Percentiles rank a stretch among this genome's conserved stretches.
phyloP scores from a whole-genome alignment of 208 protist species.

The Crithidia brevicula region DNA sequence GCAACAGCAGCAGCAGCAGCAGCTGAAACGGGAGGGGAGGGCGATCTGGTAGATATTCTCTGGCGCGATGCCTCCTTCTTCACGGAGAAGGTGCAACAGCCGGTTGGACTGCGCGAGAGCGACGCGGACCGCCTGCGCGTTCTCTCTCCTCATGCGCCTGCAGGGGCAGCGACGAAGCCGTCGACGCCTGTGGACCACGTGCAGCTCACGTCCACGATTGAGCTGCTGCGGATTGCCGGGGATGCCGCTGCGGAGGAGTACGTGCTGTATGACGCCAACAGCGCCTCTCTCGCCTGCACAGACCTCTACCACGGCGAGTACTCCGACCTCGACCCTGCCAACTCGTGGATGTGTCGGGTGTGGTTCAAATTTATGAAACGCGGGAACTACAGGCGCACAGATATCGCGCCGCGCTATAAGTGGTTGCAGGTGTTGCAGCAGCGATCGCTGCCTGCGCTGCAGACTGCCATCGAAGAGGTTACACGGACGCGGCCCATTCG shows the following conservation, averaged over 20 bases:
- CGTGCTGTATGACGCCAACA: constrained; percentile 70
- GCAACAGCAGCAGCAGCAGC: constrained; percentile 1
- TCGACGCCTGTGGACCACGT: constrained; percentile 21
- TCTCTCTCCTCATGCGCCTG: constrained; percentile 16
- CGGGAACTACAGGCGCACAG: constrained; percentile 78
- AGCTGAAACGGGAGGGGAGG: background rate
- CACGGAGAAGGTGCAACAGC: constrained; percentile 10
- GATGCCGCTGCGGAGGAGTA: constrained; percentile 78
- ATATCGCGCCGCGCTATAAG: constrained; percentile 74
- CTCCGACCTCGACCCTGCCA: constrained; percentile 83
- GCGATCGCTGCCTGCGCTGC: constrained; percentile 43
- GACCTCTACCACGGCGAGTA: constrained; percentile 88
- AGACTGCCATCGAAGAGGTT: constrained; percentile 53
- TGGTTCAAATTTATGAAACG: constrained; percentile 91
- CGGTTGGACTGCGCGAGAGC: constrained; percentile 41
- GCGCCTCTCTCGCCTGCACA: constrained; percentile 62
- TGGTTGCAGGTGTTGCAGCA: constrained; percentile 67
- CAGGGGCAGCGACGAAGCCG: background rate
- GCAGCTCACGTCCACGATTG: constrained; percentile 63
- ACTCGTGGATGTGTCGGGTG: constrained; percentile 89
- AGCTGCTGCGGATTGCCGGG: constrained; percentile 65
- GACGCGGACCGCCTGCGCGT: constrained; percentile 44
- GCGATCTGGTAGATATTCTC: constrained; percentile 45
- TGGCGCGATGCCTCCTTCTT: constrained; percentile 34
- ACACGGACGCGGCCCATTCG: constrained; percentile 53